Evolutionary conservation across 306 rosid genomes (phyloP), one percentile per base, ranked within the genome.

Genomic region (Medicago lupulina): DNA sequence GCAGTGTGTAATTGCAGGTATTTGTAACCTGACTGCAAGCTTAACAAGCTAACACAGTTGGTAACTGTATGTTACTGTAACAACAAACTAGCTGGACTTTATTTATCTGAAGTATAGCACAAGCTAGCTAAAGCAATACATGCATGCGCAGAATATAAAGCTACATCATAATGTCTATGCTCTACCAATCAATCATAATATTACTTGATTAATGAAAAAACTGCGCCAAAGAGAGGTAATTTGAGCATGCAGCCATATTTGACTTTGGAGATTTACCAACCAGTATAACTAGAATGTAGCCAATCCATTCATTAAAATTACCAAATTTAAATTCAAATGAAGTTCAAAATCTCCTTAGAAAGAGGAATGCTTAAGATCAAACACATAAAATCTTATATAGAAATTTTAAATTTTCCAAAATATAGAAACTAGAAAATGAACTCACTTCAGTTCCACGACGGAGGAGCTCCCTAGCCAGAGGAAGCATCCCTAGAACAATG

Each of bases 401-500:
- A 11, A 74, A 40, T 43, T 25, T 40, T 72, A 66, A 34, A 43
- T 31, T 70, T 69, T 21, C 54, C 46, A 46, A 74, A 66, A n/a
- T 34, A 76, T 14, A 71, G 13, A 58, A 17, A 62, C 63, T 8
- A 71, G 13, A 63, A 21, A 61, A 41, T 18, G 50, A 75, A 72
- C 93, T 84, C 82, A 96, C 99, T 88, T 96, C 98, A 18, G 97
- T 96, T 84, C 99, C 99, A 60, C 86, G 88, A 9, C 89, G 91
- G 70, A 96, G 98, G 79, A 96, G 97, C 86, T 96, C 99, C 82
- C 98, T 80, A 34, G 99, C 99, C 16, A 96, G 80, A 77, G 99
- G 99, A 88, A 96, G 97, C 99, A 96, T 96, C 82, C 99, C 99
- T 46, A 96, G 88, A 82, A 92, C 92, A 83, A 96, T 76, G 76